Evolutionary conservation across 2,329 filamentous ascomycete genomes (phyloP).

Genomic region (Venturiaceae sp.): DNA sequence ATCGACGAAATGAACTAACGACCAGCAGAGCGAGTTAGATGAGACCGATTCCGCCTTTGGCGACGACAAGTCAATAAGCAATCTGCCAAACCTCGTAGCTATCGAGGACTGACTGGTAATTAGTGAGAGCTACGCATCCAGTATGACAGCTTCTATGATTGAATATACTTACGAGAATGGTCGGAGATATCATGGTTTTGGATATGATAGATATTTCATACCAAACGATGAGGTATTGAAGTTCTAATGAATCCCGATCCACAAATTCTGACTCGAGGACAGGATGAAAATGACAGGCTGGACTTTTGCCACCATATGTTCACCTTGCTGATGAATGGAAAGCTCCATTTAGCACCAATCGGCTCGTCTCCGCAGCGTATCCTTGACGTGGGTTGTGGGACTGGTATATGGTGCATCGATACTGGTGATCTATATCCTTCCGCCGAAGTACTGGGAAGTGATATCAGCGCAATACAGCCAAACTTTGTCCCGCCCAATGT

Average conservation of each 20-base stretch:
- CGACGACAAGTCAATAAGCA: neutral
- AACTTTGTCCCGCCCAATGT: conserved; percentile 46
- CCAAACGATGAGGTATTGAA: conserved; percentile 32
- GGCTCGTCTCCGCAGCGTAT: conserved; percentile 35
- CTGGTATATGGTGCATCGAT: neutral
- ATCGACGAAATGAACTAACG: no score
- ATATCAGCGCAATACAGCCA: conserved; percentile 25
- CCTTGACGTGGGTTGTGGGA: conserved; percentile 8
- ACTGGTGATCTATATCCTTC: conserved; percentile 21
- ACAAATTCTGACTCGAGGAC: no score
- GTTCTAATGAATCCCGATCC: no score
- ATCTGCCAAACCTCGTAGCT: neutral
- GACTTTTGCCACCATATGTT: conserved; percentile 24
- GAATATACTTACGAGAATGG: conserved; percentile 18
- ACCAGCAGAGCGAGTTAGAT: no score
- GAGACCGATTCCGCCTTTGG: neutral
- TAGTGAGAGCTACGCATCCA: conserved; percentile 11
- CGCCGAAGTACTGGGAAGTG: conserved; percentile 18
- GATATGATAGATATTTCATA: conserved; percentile 22
- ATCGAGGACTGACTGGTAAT: conserved; percentile 1
- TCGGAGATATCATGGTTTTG: conserved; percentile 18
- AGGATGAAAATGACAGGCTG: conserved; percentile 31
- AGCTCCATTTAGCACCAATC: conserved; percentile 36
- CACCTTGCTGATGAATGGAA: conserved; percentile 19
- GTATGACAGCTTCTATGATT: conserved; percentile 15